These are phyloP conservation scores for Xylaria sp. DNA, from an alignment of 2,329 filamentous ascomycete species.

Conservation along the genomic window DNA sequence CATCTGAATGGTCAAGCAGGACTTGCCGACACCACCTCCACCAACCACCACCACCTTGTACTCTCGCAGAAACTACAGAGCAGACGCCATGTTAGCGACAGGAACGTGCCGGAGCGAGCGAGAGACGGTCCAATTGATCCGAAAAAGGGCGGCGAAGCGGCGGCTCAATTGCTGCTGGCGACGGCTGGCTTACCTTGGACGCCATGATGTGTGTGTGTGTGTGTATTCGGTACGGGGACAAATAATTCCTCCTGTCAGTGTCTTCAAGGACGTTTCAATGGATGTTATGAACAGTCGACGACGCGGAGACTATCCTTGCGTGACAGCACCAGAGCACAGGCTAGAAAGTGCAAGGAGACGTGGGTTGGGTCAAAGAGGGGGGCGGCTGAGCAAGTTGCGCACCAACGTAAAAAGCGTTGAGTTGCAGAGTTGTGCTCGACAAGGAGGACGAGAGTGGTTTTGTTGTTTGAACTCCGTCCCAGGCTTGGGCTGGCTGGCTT, in stretches of 20 bases:
- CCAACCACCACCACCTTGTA: constrained; percentile 97
- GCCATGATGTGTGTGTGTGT: constrained; percentile 32
- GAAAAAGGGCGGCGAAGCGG: neutral
- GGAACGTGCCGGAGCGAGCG: neutral
- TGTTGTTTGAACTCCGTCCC: constrained; percentile 18
- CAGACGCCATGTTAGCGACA: constrained; percentile 19
- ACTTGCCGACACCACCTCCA: constrained; percentile 97
- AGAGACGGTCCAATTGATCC: constrained; percentile 1
- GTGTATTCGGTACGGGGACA: neutral
- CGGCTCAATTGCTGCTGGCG: neutral
- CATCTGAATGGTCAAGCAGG: constrained; percentile 95
- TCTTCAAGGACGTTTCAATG: constrained; percentile 8
- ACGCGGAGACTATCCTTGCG: neutral
- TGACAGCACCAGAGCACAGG: constrained; percentile 8
- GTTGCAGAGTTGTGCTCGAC: constrained; percentile 17
- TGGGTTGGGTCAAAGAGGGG: constrained; percentile 8
- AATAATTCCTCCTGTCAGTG: constrained; percentile 22
- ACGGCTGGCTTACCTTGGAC: constrained; percentile 34
- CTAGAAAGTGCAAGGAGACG: constrained; percentile 6
- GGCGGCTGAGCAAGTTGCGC: constrained; percentile 9
- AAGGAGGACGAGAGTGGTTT: constrained; percentile 17
- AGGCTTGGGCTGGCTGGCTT: constrained; percentile 16
- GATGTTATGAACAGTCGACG: neutral
- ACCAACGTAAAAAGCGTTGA: constrained; percentile 13
- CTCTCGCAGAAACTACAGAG: constrained; percentile 70